These are phyloP conservation scores for Penicillium olsonii DNA, from an alignment of 2,329 filamentous ascomycete species.

Conservation along the genomic window DNA sequence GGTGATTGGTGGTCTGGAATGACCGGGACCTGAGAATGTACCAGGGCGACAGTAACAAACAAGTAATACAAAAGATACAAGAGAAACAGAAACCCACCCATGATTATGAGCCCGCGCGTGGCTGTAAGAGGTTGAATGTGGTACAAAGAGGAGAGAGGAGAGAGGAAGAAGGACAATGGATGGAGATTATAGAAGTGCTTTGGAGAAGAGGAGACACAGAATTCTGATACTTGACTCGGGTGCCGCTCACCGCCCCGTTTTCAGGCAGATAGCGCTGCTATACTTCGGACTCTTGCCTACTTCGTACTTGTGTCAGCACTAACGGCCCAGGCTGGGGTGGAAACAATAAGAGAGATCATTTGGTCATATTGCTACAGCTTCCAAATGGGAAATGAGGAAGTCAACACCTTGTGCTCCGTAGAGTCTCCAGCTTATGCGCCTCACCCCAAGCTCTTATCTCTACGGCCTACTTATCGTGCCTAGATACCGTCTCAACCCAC, in stretches of 20 bases:
- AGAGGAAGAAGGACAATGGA: neutral
- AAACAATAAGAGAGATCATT: too few relatives aligned
- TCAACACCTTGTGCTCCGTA: too few relatives aligned
- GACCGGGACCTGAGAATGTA: conserved; percentile 25
- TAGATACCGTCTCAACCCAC: neutral
- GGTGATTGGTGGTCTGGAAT: conserved; percentile 24
- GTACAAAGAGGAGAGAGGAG: conserved; percentile 11
- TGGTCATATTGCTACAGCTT: too few relatives aligned
- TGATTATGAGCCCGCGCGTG: conserved; percentile 16
- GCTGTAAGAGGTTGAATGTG: conserved; percentile 11
- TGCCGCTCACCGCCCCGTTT: conserved; percentile 3
- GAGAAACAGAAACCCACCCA: conserved; percentile 24
- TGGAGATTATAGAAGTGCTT: neutral
- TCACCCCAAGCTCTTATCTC: neutral
- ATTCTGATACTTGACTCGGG: conserved; percentile 3
- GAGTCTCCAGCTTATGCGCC: too few relatives aligned
- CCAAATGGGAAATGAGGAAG: too few relatives aligned
- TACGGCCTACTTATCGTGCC: conserved; percentile 3
- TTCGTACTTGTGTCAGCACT: neutral
- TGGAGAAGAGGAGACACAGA: neutral
- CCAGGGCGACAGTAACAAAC: conserved; percentile 17
- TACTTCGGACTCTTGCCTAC: neutral
- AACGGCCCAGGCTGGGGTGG: too few relatives aligned
- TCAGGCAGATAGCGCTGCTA: neutral
- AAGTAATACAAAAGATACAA: conserved; percentile 24